A percentile compares a stretch with the other conserved stretches of the same genome.
These are phyloP conservation scores for Cutaneotrichosporon mucoides DNA, from an alignment of 1,284 basidiomycete species.

Conservation along the genomic window DNA sequence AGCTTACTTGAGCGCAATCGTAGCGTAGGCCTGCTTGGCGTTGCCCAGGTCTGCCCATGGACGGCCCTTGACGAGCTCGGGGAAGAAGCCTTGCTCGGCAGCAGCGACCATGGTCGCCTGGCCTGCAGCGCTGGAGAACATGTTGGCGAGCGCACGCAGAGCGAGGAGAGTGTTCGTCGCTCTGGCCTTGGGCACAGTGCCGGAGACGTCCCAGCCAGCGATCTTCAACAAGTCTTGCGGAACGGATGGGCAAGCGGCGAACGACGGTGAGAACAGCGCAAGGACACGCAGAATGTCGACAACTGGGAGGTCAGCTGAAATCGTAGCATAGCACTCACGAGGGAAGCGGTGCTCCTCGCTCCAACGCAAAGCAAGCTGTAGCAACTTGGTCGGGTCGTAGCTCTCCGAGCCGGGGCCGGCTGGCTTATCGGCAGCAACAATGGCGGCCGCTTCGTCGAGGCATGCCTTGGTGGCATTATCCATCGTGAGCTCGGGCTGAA, in stretches of 20 bases:
- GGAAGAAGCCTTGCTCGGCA: conserved; percentile 57
- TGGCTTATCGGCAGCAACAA: conserved; percentile 11
- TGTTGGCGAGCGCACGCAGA: conserved; percentile 75
- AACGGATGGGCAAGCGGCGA: conserved; percentile 53
- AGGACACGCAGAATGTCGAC: conserved; percentile 81
- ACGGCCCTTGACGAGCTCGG: conserved; percentile 50
- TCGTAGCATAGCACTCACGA: not conserved
- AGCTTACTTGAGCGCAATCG: conserved; percentile 47
- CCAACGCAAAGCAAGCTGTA: conserved; percentile 71
- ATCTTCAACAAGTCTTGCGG: conserved; percentile 61
- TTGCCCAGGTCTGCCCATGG: conserved; percentile 30
- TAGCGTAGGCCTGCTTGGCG: conserved; percentile 36
- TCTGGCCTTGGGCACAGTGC: conserved; percentile 61
- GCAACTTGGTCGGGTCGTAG: conserved; percentile 61
- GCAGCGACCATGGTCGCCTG: conserved; percentile 53
- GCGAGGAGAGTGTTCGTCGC: conserved; percentile 86
- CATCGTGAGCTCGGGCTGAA: conserved; percentile 67
- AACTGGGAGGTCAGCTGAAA: conserved; percentile 53
- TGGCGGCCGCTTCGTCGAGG: conserved; percentile 12
- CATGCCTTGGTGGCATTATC: conserved; percentile 53
- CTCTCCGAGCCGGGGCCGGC: conserved; percentile 26
- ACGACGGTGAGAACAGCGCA: conserved; percentile 59
- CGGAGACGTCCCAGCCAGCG: conserved; percentile 61
- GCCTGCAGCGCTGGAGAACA: conserved; percentile 54
- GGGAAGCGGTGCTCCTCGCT: conserved; percentile 76